Evolutionary conservation across 306 rosid genomes (phyloP).

Genomic region (Lotus japonicus): DNA sequence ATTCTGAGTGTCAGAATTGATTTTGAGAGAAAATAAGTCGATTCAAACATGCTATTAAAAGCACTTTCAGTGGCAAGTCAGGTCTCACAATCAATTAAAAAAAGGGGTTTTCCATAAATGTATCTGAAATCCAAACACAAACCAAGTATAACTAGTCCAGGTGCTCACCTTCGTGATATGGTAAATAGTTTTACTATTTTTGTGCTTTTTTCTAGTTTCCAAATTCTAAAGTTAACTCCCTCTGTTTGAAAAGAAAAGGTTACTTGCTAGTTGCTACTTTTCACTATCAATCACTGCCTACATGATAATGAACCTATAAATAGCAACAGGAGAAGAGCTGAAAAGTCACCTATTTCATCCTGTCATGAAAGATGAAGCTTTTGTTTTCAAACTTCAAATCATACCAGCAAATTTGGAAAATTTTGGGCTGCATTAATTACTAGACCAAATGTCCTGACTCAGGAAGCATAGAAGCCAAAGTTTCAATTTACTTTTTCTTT

Average conservation of each 20-base stretch:
- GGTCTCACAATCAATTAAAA: too few species aligned
- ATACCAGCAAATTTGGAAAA: not conserved
- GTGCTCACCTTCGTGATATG: not conserved
- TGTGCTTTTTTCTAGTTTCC: not conserved
- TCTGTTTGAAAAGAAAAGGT: slow-evolving; percentile 13
- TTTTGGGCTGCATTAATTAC: not conserved
- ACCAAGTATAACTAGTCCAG: not conserved
- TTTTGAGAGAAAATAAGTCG: too few species aligned
- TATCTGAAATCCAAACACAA: too few species aligned
- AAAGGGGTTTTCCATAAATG: too few species aligned
- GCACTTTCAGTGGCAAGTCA: too few species aligned
- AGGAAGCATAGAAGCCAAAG: not conserved
- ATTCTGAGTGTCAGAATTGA: too few species aligned
- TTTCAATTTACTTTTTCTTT: not conserved
- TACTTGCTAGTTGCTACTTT: not conserved
- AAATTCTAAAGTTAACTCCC: not conserved
- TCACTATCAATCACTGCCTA: slow-evolving; percentile 10
- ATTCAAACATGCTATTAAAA: too few species aligned
- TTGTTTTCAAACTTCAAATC: not conserved
- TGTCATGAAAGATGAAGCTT: slow-evolving; percentile 5
- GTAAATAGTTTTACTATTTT: not conserved
- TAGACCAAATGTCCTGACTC: not conserved
- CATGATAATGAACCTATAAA: not conserved
- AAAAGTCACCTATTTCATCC: slow-evolving; percentile 13
- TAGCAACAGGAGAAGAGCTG: not conserved